A percentile compares a stretch with the other conserved stretches of the same genome.
These are phyloP conservation scores for Pinus albicaulis DNA, from an alignment of 75 land plant species.

Conservation along the genomic window DNA sequence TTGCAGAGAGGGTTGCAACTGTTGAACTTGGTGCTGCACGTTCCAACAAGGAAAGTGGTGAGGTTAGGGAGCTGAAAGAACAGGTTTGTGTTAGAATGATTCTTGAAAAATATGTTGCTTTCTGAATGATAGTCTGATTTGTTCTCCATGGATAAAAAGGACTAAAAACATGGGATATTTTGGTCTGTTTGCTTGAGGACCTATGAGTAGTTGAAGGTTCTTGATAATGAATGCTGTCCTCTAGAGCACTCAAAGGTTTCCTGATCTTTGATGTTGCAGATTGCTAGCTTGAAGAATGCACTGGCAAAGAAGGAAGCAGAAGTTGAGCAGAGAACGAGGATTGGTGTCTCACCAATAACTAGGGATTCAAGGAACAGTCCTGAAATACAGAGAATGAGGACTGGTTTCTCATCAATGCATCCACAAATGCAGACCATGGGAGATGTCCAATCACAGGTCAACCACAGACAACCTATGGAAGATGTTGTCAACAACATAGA, in stretches of 20 bases:
- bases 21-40: slow-evolving; percentile 94
- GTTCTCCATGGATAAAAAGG: background rate
- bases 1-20: slow-evolving; percentile 96
- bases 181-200: background rate
- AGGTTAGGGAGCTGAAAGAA: slow-evolving; percentile 61
- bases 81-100: slow-evolving; percentile 32
- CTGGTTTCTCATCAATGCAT: slow-evolving; percentile 31
- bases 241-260: background rate
- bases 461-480: slow-evolving; percentile 42
- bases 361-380: slow-evolving; percentile 3
- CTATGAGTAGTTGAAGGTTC: background rate
- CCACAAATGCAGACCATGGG: slow-evolving; percentile 16
- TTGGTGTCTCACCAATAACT: slow-evolving; percentile 28
- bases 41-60: slow-evolving; percentile 59
- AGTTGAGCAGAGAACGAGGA: slow-evolving; percentile 24
- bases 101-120: too few relatives aligned
- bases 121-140: background rate
- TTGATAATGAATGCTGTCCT: background rate
- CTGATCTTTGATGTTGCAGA: slow-evolving; percentile 14
- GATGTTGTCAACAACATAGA: slow-evolving; percentile 60
- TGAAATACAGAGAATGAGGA: slow-evolving; percentile 16
- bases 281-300: slow-evolving; percentile 38
- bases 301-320: slow-evolving; percentile 54
- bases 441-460: slow-evolving; percentile 12
- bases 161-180: background rate